A percentile compares a stretch with the other conserved stretches of the same genome.
phyloP scores from a whole-genome alignment of 805 yeast genomes.

The Suhomyces prunicola region DNA sequence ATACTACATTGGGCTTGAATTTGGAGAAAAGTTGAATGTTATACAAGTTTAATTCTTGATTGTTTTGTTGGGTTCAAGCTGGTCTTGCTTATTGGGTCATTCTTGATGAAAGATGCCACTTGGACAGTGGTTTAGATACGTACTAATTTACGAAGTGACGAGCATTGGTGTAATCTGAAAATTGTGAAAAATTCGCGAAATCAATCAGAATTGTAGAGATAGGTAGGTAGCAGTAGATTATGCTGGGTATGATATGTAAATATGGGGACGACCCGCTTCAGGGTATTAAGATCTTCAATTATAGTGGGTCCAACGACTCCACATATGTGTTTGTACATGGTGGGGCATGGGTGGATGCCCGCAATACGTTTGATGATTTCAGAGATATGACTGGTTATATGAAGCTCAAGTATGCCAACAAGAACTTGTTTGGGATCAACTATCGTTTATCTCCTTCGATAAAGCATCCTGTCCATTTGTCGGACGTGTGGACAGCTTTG shows the following conservation, averaged over 20 bases:
- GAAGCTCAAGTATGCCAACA: not conserved
- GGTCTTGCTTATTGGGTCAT: not conserved
- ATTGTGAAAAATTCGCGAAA: not conserved
- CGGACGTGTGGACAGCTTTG: conserved; percentile 53
- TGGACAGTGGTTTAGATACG: not conserved
- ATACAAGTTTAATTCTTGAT: not conserved
- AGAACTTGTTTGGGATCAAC: conserved; percentile 40
- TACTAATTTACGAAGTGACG: not conserved
- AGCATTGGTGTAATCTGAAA: no score
- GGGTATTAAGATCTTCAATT: conserved; percentile 24
- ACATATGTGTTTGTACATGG: conserved; percentile 70
- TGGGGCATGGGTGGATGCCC: conserved; percentile 82
- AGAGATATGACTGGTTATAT: conserved; percentile 22
- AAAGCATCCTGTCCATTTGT: conserved; percentile 58
- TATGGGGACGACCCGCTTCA: conserved; percentile 38
- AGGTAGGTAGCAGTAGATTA: not conserved
- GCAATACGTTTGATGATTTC: conserved; percentile 58
- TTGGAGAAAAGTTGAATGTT: not conserved
- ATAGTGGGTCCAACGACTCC: conserved; percentile 8
- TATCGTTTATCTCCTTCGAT: conserved; percentile 66
- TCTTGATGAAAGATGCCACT: not conserved
- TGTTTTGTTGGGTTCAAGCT: not conserved
- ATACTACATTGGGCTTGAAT: not conserved
- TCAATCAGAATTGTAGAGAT: no score
- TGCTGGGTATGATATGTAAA: not conserved